Base-by-base conservation (phyloP, 345 rosid genomes). In the Noccaea bulbosa region DNA sequence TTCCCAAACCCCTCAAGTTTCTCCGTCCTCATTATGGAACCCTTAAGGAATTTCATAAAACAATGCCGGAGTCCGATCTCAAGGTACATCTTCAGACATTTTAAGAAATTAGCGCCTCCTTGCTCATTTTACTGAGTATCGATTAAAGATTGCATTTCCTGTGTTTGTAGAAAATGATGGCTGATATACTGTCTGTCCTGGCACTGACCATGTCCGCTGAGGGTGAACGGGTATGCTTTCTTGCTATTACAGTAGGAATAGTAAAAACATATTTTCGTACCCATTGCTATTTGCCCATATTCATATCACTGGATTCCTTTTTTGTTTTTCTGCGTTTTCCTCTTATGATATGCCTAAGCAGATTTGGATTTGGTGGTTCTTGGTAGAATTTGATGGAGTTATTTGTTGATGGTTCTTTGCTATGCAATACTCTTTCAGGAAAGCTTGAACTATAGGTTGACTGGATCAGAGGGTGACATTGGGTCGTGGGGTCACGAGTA, bases 401-500 rank as follows among this genome's bases (percentile, higher is more conserved):
- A 22, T 33, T 33, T 50, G 51, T 68, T 62, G n/a, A 15, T 53
- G 32, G 10, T 55, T 64, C 65, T 43, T 67, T 52, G 45, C 49
- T 35, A 15, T 67, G 45, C 65, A 48, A 55, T 50, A 45, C 60
- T 7, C 10, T 39, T 81, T 75, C 86, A 94, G 97, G 98, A 92
- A 82, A 92, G 93, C 81, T 86, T 95, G 70, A 83, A 81, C 58
- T 95, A 85, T 82, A 84, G 96, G 82, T 80, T 95, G 77, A 51
- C 83, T 76, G 99, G 99, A 65, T 79, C 97, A 7, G 92, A 80
- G 76, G 91, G 91, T 68, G 99, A 95, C 75, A 88, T 95, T 45
- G 98, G 96, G 75, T 95, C 97, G 1, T 95, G 97, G 98, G 99
- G 97, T 38, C 98, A 95, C 64, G 97, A 90, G 75, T 92, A 95